phyloP scores from a whole-genome alignment of 768 basidiomycete genomes.

The Cystobasidium ongulense region DNA sequence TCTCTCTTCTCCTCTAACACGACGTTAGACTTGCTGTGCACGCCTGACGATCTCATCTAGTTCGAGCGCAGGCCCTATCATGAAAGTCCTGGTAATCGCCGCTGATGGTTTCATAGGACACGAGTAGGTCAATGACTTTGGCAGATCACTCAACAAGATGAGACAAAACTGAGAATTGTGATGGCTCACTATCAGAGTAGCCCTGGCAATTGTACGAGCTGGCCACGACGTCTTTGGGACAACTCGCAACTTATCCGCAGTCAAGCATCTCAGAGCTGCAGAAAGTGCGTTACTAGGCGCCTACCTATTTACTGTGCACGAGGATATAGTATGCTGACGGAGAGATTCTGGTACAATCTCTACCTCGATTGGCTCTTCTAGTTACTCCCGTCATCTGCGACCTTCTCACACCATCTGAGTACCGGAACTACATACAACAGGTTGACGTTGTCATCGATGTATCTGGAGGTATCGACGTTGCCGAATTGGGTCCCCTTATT shows the following conservation, averaged over 20 bases:
- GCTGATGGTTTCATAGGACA: background rate
- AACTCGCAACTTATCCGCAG: background rate
- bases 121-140: background rate
- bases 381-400: background rate
- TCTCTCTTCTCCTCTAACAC: background rate
- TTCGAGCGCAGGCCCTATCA: too few relatives aligned
- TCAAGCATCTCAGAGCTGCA: background rate
- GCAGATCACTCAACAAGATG: too few relatives aligned
- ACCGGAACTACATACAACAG: background rate
- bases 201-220: background rate
- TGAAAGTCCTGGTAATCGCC: background rate
- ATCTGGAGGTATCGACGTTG: background rate
- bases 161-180: too few relatives aligned
- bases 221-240: slow-evolving; percentile 2
- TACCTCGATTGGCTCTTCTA: background rate
- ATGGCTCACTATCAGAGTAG: background rate
- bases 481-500: background rate
- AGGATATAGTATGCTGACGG: too few relatives aligned
- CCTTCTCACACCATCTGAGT: background rate
- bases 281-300: background rate
- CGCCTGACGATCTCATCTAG: too few relatives aligned
- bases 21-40: too few relatives aligned
- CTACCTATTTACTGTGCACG: too few relatives aligned
- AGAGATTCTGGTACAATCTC: background rate
- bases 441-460: slow-evolving; percentile 28